A percentile compares a stretch with the other conserved stretches of the same genome.
Evolutionary conservation across 768 basidiomycete species (phyloP).

Genomic region (Lentinula edodes): DNA sequence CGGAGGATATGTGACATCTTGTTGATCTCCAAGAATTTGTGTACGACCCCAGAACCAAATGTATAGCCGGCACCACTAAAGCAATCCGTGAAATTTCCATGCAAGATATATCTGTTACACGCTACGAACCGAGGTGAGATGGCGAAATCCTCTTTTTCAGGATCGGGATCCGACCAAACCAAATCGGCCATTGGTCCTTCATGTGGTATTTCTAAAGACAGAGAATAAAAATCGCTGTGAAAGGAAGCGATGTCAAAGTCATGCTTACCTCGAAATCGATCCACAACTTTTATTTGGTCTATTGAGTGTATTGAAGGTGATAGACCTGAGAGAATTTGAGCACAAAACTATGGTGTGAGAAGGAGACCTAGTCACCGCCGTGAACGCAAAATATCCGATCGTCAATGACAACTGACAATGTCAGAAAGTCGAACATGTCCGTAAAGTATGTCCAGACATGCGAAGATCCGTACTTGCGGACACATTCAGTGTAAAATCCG

Average conservation of each 20-base stretch:
- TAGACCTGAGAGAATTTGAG: conserved; percentile 51
- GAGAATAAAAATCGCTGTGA: conserved; percentile 9
- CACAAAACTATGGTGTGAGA: conserved; percentile 8
- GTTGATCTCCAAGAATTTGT: conserved; percentile 95
- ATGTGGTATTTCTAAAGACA: conserved; percentile 84
- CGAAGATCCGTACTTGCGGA: conserved; percentile 92
- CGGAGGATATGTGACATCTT: conserved; percentile 96
- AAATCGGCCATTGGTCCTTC: conserved; percentile 99
- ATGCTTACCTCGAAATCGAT: conserved; percentile 85
- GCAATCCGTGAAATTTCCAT: neutral
- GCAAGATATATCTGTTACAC: neutral
- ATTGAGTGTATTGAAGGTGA: conserved; percentile 98
- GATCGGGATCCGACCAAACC: conserved; percentile 99
- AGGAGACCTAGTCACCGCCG: conserved; percentile 57
- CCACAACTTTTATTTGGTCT: conserved; percentile 99
- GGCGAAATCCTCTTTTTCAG: conserved; percentile 98
- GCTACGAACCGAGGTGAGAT: conserved; percentile 86
- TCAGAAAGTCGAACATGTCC: conserved; percentile 99
- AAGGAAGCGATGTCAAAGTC: neutral
- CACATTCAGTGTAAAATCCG: conserved; percentile 98
- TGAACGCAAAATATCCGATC: conserved; percentile 99
- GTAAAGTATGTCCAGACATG: conserved; percentile 99
- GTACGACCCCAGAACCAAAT: conserved; percentile 95
- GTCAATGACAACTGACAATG: conserved; percentile 96
- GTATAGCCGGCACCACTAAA: conserved; percentile 95